phyloP scores from a whole-genome alignment of 1,284 basidiomycete genomes.

The Melampsora americana region DNA sequence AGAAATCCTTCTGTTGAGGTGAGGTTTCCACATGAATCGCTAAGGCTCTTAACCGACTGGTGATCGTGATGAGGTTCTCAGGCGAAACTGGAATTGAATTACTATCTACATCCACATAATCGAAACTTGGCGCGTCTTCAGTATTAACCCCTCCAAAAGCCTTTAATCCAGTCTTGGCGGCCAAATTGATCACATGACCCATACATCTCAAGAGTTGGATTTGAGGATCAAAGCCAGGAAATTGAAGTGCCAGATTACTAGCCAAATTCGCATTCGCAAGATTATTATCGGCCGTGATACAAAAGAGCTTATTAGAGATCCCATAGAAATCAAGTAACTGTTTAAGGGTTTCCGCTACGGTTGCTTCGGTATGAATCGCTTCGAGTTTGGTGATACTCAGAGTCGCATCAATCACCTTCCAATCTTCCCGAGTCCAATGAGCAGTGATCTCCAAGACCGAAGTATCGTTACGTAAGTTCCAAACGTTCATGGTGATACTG shows the following conservation, averaged over 20 bases:
- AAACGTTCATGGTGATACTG: too few relatives aligned
- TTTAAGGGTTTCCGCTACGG: background rate
- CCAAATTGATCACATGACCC: background rate
- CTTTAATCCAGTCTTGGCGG: background rate
- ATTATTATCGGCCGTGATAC: background rate
- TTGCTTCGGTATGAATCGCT: background rate
- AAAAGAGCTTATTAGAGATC: conserved; percentile 1
- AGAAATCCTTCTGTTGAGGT: too few relatives aligned
- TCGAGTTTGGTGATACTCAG: background rate
- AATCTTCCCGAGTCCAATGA: conserved; percentile 4
- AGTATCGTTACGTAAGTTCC: too few relatives aligned
- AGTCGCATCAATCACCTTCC: background rate
- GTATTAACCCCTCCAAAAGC: too few relatives aligned
- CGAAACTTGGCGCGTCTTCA: too few relatives aligned
- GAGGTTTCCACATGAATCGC: too few relatives aligned
- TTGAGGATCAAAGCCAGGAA: conserved; percentile 1
- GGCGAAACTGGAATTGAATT: too few relatives aligned
- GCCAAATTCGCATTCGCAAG: background rate
- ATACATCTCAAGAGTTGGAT: background rate
- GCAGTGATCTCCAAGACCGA: background rate
- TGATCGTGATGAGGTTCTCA: too few relatives aligned
- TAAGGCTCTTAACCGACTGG: too few relatives aligned
- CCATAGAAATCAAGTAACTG: background rate
- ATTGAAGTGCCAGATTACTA: background rate
- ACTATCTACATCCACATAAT: too few relatives aligned